phyloP scores from a whole-genome alignment of 192 early-diverging fungal genomes.

The Umbelopsis ramanniana region DNA sequence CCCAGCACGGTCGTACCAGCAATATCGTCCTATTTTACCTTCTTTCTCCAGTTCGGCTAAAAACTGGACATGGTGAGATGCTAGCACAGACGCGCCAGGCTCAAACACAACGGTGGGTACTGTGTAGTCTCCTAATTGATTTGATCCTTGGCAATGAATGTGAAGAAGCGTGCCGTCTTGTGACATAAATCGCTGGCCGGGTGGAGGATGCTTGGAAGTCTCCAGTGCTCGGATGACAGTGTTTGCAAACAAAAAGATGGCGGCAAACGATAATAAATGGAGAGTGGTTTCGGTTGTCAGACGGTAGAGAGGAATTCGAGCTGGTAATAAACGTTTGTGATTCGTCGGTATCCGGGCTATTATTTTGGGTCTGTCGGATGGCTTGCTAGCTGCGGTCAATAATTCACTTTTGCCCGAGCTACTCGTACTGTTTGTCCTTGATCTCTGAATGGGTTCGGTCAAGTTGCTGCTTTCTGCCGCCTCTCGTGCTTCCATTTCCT shows the following conservation, averaged over 20 bases:
- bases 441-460: background rate
- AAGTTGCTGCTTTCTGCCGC: background rate
- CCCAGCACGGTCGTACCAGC: constrained; percentile 23
- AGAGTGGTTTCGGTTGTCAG: constrained; percentile 15
- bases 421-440: background rate
- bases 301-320: background rate
- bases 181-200: background rate
- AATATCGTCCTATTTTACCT: constrained; percentile 25
- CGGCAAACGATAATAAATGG: background rate
- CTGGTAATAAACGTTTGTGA: constrained; percentile 13
- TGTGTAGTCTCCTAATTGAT: background rate
- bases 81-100: constrained; percentile 15
- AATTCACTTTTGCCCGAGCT: background rate
- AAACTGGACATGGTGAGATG: constrained; percentile 3
- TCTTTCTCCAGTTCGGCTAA: background rate
- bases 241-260: background rate
- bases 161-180: constrained; percentile 14
- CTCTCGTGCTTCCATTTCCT: background rate
- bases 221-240: constrained; percentile 13
- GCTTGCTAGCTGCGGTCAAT: background rate
- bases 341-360: constrained; percentile 13
- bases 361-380: background rate
- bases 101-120: constrained; percentile 16
- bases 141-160: constrained; percentile 10
- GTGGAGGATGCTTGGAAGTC: constrained; percentile 4